Evolutionary conservation across 495 filamentous ascomycete species (phyloP).

Genomic region (Lasiosphaeria ovina): DNA sequence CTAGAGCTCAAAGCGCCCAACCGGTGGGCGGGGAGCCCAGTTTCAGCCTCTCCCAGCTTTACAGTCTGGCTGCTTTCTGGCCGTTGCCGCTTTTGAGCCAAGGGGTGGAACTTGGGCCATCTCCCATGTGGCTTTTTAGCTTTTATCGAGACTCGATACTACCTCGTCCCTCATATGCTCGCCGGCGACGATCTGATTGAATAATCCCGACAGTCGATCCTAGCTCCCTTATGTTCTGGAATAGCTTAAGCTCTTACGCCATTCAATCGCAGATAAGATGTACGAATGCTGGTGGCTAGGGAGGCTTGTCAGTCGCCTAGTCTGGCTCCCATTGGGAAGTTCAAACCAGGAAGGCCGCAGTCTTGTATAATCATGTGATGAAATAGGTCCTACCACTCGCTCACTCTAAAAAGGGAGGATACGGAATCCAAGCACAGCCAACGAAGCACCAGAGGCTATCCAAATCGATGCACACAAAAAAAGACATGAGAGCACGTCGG

Average conservation of each 20-base stretch:
- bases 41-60: conserved; percentile 9
- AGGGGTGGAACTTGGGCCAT: too few species aligned
- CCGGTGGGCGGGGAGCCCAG: too few species aligned
- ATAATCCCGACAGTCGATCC: conserved; percentile 26
- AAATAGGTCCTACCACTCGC: background rate
- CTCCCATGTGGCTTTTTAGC: too few species aligned
- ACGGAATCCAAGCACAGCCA: background rate
- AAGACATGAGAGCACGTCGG: too few species aligned
- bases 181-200: conserved; percentile 15
- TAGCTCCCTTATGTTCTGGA: conserved; percentile 8
- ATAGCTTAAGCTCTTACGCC: background rate
- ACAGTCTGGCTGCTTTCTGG: conserved; percentile 8
- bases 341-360: conserved; percentile 5
- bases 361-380: conserved; percentile 13
- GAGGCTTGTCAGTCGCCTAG: background rate
- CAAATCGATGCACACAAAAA: too few species aligned
- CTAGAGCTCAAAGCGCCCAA: conserved; percentile 4
- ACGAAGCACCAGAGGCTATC: background rate
- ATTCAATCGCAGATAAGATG: too few species aligned
- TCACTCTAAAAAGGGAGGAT: background rate
- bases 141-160: too few species aligned
- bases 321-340: background rate
- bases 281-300: too few species aligned
- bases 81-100: conserved; percentile 3
- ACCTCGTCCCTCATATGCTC: conserved; percentile 8